Evolutionary conservation across 2,329 filamentous ascomycete species (phyloP).

Genomic region (Fusarium sp.): DNA sequence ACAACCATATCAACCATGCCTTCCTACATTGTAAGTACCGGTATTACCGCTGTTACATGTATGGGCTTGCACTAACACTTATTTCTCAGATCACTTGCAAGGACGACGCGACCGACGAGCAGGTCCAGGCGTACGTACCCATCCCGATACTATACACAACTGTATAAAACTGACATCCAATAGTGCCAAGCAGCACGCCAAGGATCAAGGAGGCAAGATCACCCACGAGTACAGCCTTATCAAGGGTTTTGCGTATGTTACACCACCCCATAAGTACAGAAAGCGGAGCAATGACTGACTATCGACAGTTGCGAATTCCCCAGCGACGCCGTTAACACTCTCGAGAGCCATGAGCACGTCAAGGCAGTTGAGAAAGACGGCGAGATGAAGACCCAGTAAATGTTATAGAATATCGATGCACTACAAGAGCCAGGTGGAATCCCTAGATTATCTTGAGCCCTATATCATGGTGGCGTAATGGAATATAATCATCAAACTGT

Average conservation of each 20-base stretch:
- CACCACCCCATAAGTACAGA: neutral
- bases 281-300: conserved; percentile 1
- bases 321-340: conserved; percentile 73
- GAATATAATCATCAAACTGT: conserved; percentile 21
- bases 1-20: conserved; percentile 60
- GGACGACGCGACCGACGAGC: conserved; percentile 72
- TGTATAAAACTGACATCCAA: neutral
- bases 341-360: conserved; percentile 78
- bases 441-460: conserved; percentile 33
- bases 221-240: conserved; percentile 86
- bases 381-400: conserved; percentile 78
- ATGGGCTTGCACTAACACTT: conserved; percentile 28
- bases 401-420: neutral
- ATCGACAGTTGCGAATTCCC: conserved; percentile 77
- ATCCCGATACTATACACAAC: neutral
- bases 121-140: conserved; percentile 74
- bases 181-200: conserved; percentile 82
- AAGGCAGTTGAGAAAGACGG: conserved; percentile 80
- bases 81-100: conserved; percentile 81
- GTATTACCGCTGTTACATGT: neutral
- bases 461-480: conserved; percentile 19
- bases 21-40: conserved; percentile 65
- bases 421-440: conserved; percentile 10
- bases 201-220: conserved; percentile 85
- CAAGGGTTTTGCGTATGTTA: conserved; percentile 90